Conservation (phyloP, 176 grass and related monocot species). For the Metroxylon sagu region DNA sequence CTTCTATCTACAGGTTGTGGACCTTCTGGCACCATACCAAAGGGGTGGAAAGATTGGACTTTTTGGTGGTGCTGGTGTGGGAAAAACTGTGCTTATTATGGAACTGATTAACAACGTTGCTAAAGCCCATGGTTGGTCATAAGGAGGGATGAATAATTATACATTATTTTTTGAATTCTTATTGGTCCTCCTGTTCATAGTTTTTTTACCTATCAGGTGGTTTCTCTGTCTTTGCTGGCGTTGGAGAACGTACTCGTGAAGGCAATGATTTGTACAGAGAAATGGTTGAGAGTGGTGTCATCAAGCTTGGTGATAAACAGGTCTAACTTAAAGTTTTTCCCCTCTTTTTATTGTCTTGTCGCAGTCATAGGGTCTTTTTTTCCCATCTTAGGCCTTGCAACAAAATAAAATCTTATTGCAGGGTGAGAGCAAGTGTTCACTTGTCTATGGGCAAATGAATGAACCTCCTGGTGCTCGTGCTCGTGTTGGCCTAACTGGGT, state of each 20-base stretch:
- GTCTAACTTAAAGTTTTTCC: not conserved
- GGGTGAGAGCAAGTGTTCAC: constrained; percentile 29
- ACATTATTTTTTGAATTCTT: not conserved
- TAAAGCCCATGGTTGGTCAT: constrained; percentile 10
- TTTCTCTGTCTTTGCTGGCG: constrained; percentile 12
- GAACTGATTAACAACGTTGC: constrained; percentile 13
- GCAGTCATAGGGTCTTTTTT: too few species aligned
- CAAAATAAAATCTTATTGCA: not conserved
- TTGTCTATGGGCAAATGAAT: constrained; percentile 37
- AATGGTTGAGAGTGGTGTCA: constrained; percentile 18
- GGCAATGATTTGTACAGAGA: constrained; percentile 17
- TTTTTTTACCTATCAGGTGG: not conserved
- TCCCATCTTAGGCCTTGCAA: too few species aligned
- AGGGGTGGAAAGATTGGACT: constrained; percentile 17
- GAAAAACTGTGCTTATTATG: constrained; percentile 15
- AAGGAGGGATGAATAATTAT: not conserved
- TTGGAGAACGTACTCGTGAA: constrained; percentile 12
- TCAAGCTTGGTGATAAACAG: constrained; percentile 15
- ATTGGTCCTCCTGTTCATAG: not conserved
- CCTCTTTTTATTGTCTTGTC: too few species aligned
- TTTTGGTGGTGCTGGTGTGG: constrained; percentile 12
- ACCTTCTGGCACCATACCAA: constrained; percentile 12
- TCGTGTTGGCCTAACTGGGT: constrained; percentile 25
- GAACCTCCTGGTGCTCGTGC: constrained; percentile 33
- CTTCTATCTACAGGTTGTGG: not conserved